Base-by-base conservation (phyloP, 2,329 filamentous ascomycete species). In the Grosmannia serpens region DNA sequence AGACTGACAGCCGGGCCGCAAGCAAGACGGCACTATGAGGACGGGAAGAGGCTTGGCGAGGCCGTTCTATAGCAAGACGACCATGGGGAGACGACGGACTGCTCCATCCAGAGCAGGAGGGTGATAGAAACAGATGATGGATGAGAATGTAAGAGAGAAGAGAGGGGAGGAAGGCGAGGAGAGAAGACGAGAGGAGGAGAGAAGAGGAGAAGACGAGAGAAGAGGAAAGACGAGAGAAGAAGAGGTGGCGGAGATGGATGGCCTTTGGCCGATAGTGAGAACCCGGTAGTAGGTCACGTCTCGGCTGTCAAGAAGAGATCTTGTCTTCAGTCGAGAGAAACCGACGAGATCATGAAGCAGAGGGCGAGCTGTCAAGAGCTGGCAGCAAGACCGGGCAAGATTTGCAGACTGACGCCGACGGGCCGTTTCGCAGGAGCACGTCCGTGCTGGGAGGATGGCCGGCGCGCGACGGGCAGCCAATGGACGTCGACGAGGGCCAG, bases 91-190 rank as follows among this genome's bases (percentile, higher is more conserved):
- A 22, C 38, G 31, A 55, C 27, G 24, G 20, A 17, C 31, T 24
- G 49, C 56, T 58, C 59, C 59, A 58, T 60, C 46, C 53, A 58
- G 59, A 31, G 46, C 56, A 54, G 29, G 38, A 20, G 22, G 29
- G 4, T 33, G 52, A 17, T 6, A 8, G 29, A 31, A 33, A 22
- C 7, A 33, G 31, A 33, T 31, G 27, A 27, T 17, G 3, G 49
- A 13, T 17, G 22, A 20, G 17, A 33, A 35, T 4, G 35, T 20
- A 8, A 5, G 38, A 17, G 29, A 44, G 13, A 17, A 41, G 31
- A 26, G n/a, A 29, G 15, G 26, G 17, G 17, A 44, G 22, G 6
- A 15, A 31, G 24, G 15, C 22, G 17, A 41, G 47, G 24, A 31
- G n/a, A 49, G 27, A 4, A 29, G 47, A 24, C 7, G 49, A 15